Conservation (phyloP, 306 rosid species). For the Gastrolobium bilobum region DNA sequence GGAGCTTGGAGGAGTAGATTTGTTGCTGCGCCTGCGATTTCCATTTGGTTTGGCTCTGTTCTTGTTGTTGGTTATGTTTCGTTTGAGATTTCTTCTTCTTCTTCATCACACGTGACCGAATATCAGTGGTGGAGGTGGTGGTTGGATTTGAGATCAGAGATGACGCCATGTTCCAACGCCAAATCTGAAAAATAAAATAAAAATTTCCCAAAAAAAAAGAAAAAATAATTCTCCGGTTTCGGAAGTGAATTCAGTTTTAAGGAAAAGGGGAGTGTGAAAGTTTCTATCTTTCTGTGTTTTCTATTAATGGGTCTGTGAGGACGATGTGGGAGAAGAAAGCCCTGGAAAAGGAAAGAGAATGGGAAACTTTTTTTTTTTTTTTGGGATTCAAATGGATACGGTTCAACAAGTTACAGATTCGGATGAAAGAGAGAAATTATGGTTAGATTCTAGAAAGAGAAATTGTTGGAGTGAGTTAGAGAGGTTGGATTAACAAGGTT, state of each 20-base stretch:
- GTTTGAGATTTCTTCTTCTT: constrained; percentile 76
- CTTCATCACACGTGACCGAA: constrained; percentile 63
- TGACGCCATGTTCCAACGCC: constrained; percentile 60
- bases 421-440: constrained; percentile 7
- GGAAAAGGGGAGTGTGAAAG: constrained; percentile 15
- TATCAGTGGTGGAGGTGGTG: constrained; percentile 26
- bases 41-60: constrained; percentile 66
- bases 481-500: not conserved
- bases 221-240: not conserved
- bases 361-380: not conserved
- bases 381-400: constrained; percentile 48
- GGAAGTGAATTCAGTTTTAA: not conserved
- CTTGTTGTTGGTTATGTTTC: constrained; percentile 10
- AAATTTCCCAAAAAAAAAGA: not conserved
- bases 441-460: constrained; percentile 41
- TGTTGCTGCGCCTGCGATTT: constrained; percentile 78
- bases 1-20: constrained; percentile 79
- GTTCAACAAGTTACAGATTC: constrained; percentile 20
- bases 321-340: not conserved
- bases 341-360: not conserved
- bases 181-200: not conserved
- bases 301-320: not conserved
- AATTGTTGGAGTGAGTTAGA: not conserved
- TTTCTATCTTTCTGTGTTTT: not conserved
- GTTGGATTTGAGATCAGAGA: constrained; percentile 65